Conservation (phyloP, 1,139 yeast genomes). For the Suhomyces panamericanus region DNA sequence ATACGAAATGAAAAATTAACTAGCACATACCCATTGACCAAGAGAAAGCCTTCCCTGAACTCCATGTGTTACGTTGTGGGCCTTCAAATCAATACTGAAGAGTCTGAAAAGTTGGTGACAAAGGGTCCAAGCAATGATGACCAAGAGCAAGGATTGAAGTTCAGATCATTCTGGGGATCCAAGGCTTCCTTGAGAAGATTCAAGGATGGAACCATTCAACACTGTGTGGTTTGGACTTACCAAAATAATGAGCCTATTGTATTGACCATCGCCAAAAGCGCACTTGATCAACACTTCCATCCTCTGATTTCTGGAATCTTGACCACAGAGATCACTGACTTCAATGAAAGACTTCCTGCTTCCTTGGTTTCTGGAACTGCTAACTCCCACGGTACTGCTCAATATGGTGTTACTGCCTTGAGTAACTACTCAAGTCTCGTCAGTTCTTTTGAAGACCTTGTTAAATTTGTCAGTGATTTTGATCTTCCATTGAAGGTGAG, state of each 20-base stretch:
- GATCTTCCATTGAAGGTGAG: constrained; percentile 74
- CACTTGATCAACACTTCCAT: constrained; percentile 62
- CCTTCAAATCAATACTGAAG: constrained; percentile 66
- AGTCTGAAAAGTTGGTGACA: constrained; percentile 77
- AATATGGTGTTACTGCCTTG: constrained; percentile 52
- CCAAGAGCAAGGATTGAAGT: constrained; percentile 57
- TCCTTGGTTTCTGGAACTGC: constrained; percentile 39
- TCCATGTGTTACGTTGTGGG: constrained; percentile 54
- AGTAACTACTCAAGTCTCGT: constrained; percentile 57
- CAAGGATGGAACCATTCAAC: constrained; percentile 84
- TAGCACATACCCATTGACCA: constrained; percentile 49
- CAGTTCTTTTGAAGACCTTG: constrained; percentile 65
- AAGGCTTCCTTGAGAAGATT: constrained; percentile 85
- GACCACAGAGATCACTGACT: constrained; percentile 39
- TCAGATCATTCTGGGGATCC: constrained; percentile 87
- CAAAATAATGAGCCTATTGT: constrained; percentile 64
- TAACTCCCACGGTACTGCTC: constrained; percentile 50
- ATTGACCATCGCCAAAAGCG: constrained; percentile 62
- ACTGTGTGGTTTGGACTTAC: constrained; percentile 82
- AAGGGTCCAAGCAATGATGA: constrained; percentile 78
- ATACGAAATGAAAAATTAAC: constrained; percentile 32
- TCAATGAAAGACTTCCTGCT: constrained; percentile 55
- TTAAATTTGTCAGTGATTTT: constrained; percentile 51
- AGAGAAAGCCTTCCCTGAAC: constrained; percentile 52
- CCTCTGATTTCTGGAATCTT: constrained; percentile 46